Evolutionary conservation across 441 rosid species (phyloP).

Genomic region (Euphorbia schlechtendalii): DNA sequence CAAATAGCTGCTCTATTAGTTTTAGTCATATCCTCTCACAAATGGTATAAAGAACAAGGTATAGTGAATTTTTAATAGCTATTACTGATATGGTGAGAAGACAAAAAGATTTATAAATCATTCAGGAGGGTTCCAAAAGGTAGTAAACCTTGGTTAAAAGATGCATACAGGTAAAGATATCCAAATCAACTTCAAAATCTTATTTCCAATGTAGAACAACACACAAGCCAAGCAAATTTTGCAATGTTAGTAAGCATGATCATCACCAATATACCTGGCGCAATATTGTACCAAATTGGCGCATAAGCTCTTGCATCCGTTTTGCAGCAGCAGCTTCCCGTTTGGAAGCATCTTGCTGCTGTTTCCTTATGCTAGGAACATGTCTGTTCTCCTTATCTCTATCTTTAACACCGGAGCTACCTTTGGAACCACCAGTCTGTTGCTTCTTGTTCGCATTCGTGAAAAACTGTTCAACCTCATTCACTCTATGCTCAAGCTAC

Average conservation of each 20-base stretch:
- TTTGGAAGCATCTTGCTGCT: conserved; percentile 51
- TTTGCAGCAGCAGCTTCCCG: conserved; percentile 81
- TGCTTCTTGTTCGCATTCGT: conserved; percentile 39
- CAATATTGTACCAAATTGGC: conserved; percentile 59
- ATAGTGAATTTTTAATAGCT: background rate
- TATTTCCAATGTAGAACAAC: background rate
- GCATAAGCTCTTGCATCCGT: conserved; percentile 93
- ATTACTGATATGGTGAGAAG: background rate
- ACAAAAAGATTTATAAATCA: background rate
- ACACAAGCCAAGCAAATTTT: background rate
- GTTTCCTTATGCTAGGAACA: conserved; percentile 55
- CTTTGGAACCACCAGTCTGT: conserved; percentile 33
- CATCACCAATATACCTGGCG: conserved; percentile 20
- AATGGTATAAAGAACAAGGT: background rate
- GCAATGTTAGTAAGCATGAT: background rate
- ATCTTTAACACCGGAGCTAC: conserved; percentile 53
- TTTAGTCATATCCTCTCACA: background rate
- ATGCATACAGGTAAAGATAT: background rate
- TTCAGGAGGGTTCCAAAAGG: background rate
- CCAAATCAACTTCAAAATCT: background rate
- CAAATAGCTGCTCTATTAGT: no score
- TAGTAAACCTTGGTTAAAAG: background rate
- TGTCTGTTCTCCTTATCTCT: conserved; percentile 53
- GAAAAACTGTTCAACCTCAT: conserved; percentile 72
- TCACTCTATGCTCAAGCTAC: conserved; percentile 70